Percentiles rank a stretch among this genome's conserved stretches.
Conservation (phyloP, 2,329 filamentous ascomycete genomes). For the Penicillium sclerotigenum region DNA sequence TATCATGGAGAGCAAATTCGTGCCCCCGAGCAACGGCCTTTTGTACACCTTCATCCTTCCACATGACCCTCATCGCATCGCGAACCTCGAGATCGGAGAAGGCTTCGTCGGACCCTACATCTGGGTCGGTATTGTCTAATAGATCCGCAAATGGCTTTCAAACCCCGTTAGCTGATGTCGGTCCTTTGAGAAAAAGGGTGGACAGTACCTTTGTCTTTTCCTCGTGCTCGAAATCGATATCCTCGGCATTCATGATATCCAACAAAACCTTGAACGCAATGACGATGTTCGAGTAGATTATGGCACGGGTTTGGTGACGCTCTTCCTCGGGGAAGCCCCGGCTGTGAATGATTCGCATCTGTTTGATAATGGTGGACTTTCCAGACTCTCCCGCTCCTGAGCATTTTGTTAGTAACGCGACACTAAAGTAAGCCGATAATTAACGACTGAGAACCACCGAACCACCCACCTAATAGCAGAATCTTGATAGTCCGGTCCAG, state of each 20-base stretch:
- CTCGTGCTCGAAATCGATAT: slow-evolving; percentile 74
- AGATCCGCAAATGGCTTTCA: slow-evolving; percentile 71
- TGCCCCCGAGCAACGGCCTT: slow-evolving; percentile 89
- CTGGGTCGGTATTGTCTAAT: slow-evolving; percentile 69
- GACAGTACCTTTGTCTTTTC: slow-evolving; percentile 68
- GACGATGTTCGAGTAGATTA: slow-evolving; percentile 92
- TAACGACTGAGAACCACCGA: not conserved
- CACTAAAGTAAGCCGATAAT: not conserved
- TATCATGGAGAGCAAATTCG: slow-evolving; percentile 95
- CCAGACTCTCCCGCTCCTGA: slow-evolving; percentile 90
- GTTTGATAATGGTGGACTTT: slow-evolving; percentile 95
- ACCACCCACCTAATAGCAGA: slow-evolving; percentile 73
- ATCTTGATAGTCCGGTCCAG: slow-evolving; percentile 89
- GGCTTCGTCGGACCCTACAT: slow-evolving; percentile 76
- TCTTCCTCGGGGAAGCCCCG: slow-evolving; percentile 87
- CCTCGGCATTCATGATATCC: slow-evolving; percentile 84
- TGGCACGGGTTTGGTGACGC: slow-evolving; percentile 88
- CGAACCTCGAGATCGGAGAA: slow-evolving; percentile 64
- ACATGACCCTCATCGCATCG: slow-evolving; percentile 76
- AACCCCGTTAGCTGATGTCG: slow-evolving; percentile 11
- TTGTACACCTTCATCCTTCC: slow-evolving; percentile 79
- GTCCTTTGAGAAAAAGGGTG: not conserved
- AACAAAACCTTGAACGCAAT: slow-evolving; percentile 88
- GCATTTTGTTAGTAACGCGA: slow-evolving; percentile 27
- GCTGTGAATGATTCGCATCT: slow-evolving; percentile 97